phyloP scores from a whole-genome alignment of 2,329 filamentous ascomycete species.

The Calonectria pseudoreteaudii region DNA sequence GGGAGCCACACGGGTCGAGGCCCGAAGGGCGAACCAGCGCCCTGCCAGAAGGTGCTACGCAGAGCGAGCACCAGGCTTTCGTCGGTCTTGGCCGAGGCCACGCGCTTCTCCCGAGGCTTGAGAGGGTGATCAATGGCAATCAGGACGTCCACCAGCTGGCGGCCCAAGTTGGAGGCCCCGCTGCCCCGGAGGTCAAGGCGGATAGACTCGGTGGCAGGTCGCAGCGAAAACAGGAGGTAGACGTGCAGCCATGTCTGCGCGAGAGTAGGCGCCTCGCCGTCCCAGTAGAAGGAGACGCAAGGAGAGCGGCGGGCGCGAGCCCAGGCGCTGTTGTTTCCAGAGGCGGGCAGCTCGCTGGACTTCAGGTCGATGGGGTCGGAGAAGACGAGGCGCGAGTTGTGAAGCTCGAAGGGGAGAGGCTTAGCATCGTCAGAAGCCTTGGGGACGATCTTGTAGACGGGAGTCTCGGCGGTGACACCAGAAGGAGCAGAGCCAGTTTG shows the following conservation, averaged over 20 bases:
- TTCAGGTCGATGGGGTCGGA: slow-evolving; percentile 60
- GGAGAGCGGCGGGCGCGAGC: slow-evolving; percentile 67
- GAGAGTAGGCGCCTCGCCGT: slow-evolving; percentile 55
- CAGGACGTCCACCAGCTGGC: slow-evolving; percentile 59
- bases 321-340: slow-evolving; percentile 68
- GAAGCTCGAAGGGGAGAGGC: slow-evolving; percentile 44
- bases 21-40: slow-evolving; percentile 75
- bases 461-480: slow-evolving; percentile 25
- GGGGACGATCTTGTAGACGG: slow-evolving; percentile 52
- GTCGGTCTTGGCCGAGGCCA: slow-evolving; percentile 37
- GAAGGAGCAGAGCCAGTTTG: slow-evolving; percentile 45
- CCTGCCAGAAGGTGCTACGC: slow-evolving; percentile 75
- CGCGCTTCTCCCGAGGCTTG: slow-evolving; percentile 46
- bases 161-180: slow-evolving; percentile 48
- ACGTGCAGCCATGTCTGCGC: slow-evolving; percentile 66
- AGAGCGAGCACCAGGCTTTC: slow-evolving; percentile 56
- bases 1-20: slow-evolving; percentile 72
- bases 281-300: slow-evolving; percentile 59
- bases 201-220: slow-evolving; percentile 60
- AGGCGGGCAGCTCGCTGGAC: slow-evolving; percentile 60
- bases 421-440: slow-evolving; percentile 43
- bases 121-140: slow-evolving; percentile 63
- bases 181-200: slow-evolving; percentile 59
- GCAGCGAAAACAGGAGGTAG: slow-evolving; percentile 64
- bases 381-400: slow-evolving; percentile 55